These are phyloP conservation scores for Linnemannia hyalina DNA, from an alignment of 192 early-diverging fungal species.

Conservation along the genomic window DNA sequence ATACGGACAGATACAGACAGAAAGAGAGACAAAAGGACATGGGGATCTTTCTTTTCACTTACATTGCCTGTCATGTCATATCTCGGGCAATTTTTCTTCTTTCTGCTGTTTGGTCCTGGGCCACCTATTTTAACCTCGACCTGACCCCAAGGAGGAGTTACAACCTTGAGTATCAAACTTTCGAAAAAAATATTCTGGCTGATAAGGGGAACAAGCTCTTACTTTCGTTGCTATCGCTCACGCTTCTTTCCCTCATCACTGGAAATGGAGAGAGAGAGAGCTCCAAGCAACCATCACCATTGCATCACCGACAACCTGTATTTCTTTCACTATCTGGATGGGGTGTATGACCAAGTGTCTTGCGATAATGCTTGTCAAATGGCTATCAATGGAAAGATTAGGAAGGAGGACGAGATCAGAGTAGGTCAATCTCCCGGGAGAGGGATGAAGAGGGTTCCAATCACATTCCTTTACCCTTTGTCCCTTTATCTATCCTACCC, in stretches of 20 bases:
- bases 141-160: not conserved
- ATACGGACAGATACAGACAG: not conserved
- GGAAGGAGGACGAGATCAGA: too few relatives aligned
- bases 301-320: not conserved
- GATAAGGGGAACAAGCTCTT: not conserved
- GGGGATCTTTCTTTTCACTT: not conserved
- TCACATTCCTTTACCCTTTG: not conserved
- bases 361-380: not conserved
- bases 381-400: not conserved
- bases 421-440: not conserved
- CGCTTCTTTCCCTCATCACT: not conserved
- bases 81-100: not conserved
- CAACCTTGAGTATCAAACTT: constrained; percentile 1
- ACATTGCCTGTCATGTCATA: not conserved
- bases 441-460: not conserved
- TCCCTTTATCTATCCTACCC: not conserved
- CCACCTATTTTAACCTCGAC: constrained; percentile 2
- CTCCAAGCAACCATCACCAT: not conserved
- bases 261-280: not conserved
- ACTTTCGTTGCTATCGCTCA: not conserved
- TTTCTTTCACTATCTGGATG: not conserved
- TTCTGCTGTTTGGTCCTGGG: not conserved
- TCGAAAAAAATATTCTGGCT: not conserved
- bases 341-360: not conserved
- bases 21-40: not conserved